Evolutionary conservation across 1,284 basidiomycete genomes (phyloP).

Genomic region (Heliocybe sulcata): DNA sequence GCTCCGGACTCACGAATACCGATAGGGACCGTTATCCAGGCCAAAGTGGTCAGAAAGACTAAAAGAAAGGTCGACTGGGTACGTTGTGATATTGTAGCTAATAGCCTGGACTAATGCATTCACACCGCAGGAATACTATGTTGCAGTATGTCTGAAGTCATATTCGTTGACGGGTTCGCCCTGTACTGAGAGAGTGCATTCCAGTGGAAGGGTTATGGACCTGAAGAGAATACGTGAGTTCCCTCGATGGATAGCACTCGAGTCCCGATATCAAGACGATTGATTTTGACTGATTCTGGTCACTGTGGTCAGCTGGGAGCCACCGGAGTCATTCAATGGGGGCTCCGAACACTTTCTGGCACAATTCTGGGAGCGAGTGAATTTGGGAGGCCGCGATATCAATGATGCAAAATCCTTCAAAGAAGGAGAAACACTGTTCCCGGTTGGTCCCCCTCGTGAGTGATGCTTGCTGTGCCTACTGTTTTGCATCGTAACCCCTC

Average conservation of each 20-base stretch:
- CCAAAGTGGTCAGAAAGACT: conserved; percentile 27
- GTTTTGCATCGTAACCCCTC: not conserved
- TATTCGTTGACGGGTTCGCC: conserved; percentile 2
- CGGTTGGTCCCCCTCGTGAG: conserved; percentile 49
- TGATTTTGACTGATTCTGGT: too few relatives aligned
- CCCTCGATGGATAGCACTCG: not conserved
- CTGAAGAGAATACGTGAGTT: conserved; percentile 62
- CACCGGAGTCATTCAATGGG: conserved; percentile 45
- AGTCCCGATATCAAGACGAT: not conserved
- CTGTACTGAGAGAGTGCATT: conserved; percentile 1
- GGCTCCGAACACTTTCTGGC: conserved; percentile 51
- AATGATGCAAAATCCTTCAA: conserved; percentile 41
- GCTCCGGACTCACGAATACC: not conserved
- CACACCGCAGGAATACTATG: conserved; percentile 42
- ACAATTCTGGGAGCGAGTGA: conserved; percentile 52
- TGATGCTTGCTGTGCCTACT: not conserved
- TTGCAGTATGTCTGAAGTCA: conserved; percentile 40
- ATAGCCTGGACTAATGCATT: not conserved
- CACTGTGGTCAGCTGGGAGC: conserved; percentile 83
- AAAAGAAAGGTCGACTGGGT: conserved; percentile 39
- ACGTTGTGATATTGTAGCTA: conserved; percentile 12
- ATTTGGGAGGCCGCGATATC: conserved; percentile 42
- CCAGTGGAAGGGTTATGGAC: conserved; percentile 63
- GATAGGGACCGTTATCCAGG: conserved; percentile 46
- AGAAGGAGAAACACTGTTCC: conserved; percentile 45